Conservation (phyloP, 148 eudicot genomes). For the Pouteria glomerata region DNA sequence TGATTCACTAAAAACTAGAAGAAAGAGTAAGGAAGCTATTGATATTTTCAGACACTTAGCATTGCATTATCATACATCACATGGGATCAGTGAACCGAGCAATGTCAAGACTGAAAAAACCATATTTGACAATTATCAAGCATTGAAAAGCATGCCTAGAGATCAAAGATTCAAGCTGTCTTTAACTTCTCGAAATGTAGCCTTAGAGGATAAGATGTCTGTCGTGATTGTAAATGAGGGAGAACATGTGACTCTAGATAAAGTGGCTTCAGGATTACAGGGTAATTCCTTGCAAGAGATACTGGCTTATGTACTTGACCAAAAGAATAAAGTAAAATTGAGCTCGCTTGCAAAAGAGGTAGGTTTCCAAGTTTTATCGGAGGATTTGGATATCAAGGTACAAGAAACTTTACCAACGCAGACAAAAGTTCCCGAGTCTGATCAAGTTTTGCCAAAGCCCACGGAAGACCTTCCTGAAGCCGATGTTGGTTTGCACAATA, state of each 20-base stretch:
- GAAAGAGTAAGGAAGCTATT: slow-evolving; percentile 58
- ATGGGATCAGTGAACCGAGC: slow-evolving; percentile 19
- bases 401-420: slow-evolving; percentile 37
- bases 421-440: slow-evolving; percentile 21
- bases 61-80: slow-evolving; percentile 23
- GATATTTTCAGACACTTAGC: slow-evolving; percentile 58
- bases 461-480: slow-evolving; percentile 24
- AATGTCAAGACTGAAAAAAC: slow-evolving; percentile 25
- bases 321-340: slow-evolving; percentile 47
- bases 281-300: slow-evolving; percentile 68
- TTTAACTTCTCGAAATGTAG: slow-evolving; percentile 32
- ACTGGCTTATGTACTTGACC: slow-evolving; percentile 49
- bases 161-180: slow-evolving; percentile 34
- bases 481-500: slow-evolving; percentile 18
- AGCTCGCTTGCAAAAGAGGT: slow-evolving; percentile 80
- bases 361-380: slow-evolving; percentile 87
- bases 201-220: slow-evolving; percentile 56
- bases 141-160: slow-evolving; percentile 23
- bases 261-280: slow-evolving; percentile 35
- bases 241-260: slow-evolving; percentile 42
- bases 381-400: slow-evolving; percentile 57
- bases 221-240: slow-evolving; percentile 58
- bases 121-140: slow-evolving; percentile 24
- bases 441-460: slow-evolving; percentile 23
- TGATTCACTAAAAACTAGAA: slow-evolving; percentile 37